These are phyloP conservation scores for Venturia pyrina DNA, from an alignment of 2,329 filamentous ascomycete genomes.

Conservation along the genomic window DNA sequence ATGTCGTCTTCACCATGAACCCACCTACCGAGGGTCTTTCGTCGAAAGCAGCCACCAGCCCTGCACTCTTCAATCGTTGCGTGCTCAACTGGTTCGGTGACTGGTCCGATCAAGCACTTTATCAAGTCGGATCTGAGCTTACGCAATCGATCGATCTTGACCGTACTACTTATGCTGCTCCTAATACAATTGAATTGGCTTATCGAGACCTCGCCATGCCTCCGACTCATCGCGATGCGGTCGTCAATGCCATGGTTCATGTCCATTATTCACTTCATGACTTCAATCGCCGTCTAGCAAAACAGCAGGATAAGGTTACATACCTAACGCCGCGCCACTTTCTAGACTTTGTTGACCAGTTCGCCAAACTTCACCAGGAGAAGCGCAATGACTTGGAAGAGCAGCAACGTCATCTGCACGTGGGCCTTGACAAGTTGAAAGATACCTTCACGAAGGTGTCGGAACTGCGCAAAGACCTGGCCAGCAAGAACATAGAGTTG, in stretches of 20 bases:
- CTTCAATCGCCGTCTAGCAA: constrained; percentile 80
- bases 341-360: constrained; percentile 95
- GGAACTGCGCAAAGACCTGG: constrained; percentile 80
- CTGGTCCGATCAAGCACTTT: constrained; percentile 98
- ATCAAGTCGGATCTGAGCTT: constrained; percentile 92
- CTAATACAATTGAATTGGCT: constrained; percentile 85
- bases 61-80: constrained; percentile 97
- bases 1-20: constrained; percentile 99
- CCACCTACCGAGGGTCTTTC: constrained; percentile 90
- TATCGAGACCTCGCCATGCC: constrained; percentile 79
- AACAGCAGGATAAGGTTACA: constrained; percentile 85
- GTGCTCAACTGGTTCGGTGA: constrained; percentile 99
- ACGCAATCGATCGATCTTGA: constrained; percentile 96
- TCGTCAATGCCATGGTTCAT: constrained; percentile 98
- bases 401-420: constrained; percentile 95
- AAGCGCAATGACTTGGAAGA: constrained; percentile 98
- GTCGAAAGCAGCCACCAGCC: constrained; percentile 94
- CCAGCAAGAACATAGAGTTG: constrained; percentile 87
- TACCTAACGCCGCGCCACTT: constrained; percentile 96
- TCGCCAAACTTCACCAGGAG: constrained; percentile 93
- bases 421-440: constrained; percentile 91
- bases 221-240: constrained; percentile 78
- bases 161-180: constrained; percentile 71
- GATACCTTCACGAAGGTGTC: constrained; percentile 97
- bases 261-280: constrained; percentile 89